Conservation (phyloP, 495 filamentous ascomycete genomes). For the Penicillium flavigenum region DNA sequence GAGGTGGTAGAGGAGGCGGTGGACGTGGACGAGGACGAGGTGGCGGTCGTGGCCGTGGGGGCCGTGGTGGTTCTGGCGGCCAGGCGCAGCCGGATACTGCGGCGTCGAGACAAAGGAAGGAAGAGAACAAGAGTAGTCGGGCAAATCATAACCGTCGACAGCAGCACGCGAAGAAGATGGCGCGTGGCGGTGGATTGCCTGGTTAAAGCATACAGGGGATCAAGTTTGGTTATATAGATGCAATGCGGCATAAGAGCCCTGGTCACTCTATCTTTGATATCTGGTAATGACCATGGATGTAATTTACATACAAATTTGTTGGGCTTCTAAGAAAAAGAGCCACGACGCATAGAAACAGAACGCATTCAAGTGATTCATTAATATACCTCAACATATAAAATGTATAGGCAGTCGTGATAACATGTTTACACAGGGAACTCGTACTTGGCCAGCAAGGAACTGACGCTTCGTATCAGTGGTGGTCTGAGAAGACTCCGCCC, state of each 20-base stretch:
- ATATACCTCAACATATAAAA: constrained; percentile 1
- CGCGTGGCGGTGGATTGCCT: constrained; percentile 56
- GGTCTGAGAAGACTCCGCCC: constrained; percentile 39
- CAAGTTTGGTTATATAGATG: background rate
- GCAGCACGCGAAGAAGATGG: constrained; percentile 76
- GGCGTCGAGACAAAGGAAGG: constrained; percentile 66
- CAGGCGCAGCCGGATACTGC: constrained; percentile 57
- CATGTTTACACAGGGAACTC: constrained; percentile 8
- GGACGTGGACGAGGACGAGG: constrained; percentile 49
- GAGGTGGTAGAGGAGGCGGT: constrained; percentile 52
- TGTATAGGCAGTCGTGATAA: constrained; percentile 4
- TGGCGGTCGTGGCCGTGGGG: constrained; percentile 53
- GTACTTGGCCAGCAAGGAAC: constrained; percentile 17
- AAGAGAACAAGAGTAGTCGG: constrained; percentile 70
- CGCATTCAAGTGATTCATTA: constrained; percentile 20
- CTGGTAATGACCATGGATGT: constrained; percentile 18
- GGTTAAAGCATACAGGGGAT: constrained; percentile 31
- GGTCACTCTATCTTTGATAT: background rate
- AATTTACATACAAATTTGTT: constrained; percentile 2
- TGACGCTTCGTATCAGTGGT: constrained; percentile 24
- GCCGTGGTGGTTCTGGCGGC: constrained; percentile 46
- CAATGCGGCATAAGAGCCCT: background rate
- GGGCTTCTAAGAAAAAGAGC: background rate
- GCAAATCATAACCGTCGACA: constrained; percentile 80
- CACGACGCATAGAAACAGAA: constrained; percentile 7